These are phyloP conservation scores for Podila minutissima DNA, from an alignment of 192 early-diverging fungal genomes.

Conservation along the genomic window DNA sequence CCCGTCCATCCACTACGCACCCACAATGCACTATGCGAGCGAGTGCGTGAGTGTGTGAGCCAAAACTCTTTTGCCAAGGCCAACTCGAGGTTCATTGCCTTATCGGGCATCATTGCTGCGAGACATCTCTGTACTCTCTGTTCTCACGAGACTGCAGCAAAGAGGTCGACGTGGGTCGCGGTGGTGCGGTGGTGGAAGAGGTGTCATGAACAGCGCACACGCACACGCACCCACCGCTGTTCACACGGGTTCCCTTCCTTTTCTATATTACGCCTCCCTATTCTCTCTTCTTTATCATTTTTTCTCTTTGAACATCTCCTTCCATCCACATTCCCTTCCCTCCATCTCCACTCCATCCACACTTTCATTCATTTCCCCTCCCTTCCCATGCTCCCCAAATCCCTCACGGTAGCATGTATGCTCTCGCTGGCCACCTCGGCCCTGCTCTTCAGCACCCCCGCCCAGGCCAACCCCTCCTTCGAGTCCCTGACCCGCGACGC, in stretches of 20 bases:
- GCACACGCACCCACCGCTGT: background rate
- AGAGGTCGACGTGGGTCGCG: no score
- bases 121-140: background rate
- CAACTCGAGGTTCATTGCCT: no score
- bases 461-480: constrained; percentile 22
- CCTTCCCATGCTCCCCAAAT: constrained; percentile 18
- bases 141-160: background rate
- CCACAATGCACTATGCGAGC: no score
- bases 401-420: constrained; percentile 36
- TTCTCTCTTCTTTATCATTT: background rate
- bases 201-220: background rate
- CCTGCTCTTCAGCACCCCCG: constrained; percentile 22
- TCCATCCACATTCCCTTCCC: background rate
- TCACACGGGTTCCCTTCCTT: background rate
- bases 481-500: constrained; percentile 31
- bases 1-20: no score
- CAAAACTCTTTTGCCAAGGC: no score
- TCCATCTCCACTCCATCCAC: background rate
- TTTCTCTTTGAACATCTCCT: background rate
- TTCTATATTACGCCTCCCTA: background rate
- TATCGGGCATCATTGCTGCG: background rate
- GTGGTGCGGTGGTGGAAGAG: background rate
- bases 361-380: background rate
- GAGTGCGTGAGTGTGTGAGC: no score
- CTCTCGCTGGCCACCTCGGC: constrained; percentile 44